Conservation (phyloP, 306 rosid species). For the Ormosia emarginata region DNA sequence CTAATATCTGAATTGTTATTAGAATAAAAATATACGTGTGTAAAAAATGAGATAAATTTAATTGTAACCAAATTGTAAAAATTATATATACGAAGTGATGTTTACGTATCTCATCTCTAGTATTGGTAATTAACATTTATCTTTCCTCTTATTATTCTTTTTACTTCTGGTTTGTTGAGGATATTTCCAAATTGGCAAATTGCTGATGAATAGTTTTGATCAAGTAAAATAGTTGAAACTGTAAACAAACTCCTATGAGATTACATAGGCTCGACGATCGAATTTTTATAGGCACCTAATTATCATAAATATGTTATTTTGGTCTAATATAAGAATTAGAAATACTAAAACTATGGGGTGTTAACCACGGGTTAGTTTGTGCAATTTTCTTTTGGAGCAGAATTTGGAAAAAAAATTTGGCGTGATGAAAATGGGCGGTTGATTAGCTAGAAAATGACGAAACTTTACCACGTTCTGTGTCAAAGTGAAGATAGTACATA, state of each 20-base stretch:
- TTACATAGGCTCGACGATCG: too few relatives aligned
- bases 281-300: too few relatives aligned
- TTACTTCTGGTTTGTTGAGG: neutral
- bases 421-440: neutral
- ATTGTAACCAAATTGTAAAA: too few relatives aligned
- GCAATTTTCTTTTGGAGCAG: neutral
- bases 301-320: too few relatives aligned
- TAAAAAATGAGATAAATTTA: too few relatives aligned
- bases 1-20: too few relatives aligned
- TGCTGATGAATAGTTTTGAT: too few relatives aligned
- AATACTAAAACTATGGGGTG: neutral
- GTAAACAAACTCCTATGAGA: too few relatives aligned
- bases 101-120: neutral
- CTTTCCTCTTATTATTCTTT: neutral
- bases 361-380: neutral
- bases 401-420: neutral
- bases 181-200: neutral
- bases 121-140: neutral
- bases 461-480: constrained; percentile 24
- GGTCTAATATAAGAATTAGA: neutral
- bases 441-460: neutral
- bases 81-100: too few relatives aligned
- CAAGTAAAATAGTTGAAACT: too few relatives aligned
- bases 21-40: too few relatives aligned
- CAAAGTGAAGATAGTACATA: constrained; percentile 3